These are phyloP conservation scores for Plectosphaerella cucumerina DNA, from an alignment of 2,329 filamentous ascomycete species.

Conservation along the genomic window DNA sequence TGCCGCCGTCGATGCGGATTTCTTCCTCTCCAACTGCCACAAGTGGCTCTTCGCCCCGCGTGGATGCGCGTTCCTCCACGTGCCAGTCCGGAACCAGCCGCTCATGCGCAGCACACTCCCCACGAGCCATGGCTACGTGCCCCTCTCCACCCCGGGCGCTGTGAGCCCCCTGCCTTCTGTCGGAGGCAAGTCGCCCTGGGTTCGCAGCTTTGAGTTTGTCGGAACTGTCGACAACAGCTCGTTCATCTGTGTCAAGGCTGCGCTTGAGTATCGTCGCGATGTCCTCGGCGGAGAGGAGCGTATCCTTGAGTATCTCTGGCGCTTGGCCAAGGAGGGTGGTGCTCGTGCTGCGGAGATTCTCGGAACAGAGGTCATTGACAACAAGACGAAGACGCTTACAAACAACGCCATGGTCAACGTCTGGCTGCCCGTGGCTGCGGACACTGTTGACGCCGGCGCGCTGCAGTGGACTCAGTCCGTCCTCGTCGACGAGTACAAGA, in stretches of 20 bases:
- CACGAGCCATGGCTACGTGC: conserved; percentile 73
- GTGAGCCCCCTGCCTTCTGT: conserved; percentile 36
- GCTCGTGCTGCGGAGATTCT: conserved; percentile 56
- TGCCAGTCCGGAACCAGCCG: conserved; percentile 70
- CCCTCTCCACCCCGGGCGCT: conserved; percentile 26
- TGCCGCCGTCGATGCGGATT: conserved; percentile 66
- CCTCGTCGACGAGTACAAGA: conserved; percentile 58
- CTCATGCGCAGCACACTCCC: conserved; percentile 71
- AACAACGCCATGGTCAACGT: conserved; percentile 71
- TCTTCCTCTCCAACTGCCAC: conserved; percentile 82
- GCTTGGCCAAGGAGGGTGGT: conserved; percentile 61
- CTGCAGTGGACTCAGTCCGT: conserved; percentile 54
- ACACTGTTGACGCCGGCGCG: conserved; percentile 22
- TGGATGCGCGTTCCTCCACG: conserved; percentile 76
- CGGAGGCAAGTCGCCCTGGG: conserved; percentile 52
- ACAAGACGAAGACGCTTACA: conserved; percentile 54
- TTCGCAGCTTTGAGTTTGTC: conserved; percentile 69
- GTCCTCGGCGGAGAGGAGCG: conserved; percentile 69
- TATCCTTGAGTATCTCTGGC: conserved; percentile 60
- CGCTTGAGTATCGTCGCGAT: conserved; percentile 65
- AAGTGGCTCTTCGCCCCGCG: conserved; percentile 87
- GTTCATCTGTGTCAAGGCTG: conserved; percentile 67
- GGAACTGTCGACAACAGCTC: conserved; percentile 72
- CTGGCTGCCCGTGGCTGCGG: conserved; percentile 56
- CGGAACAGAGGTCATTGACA: conserved; percentile 70